Percentiles rank a stretch among this genome's conserved stretches.
These are phyloP conservation scores for Cylindrotheca fusiformis DNA, from an alignment of 108 stramenopile genomes.

Conservation along the genomic window DNA sequence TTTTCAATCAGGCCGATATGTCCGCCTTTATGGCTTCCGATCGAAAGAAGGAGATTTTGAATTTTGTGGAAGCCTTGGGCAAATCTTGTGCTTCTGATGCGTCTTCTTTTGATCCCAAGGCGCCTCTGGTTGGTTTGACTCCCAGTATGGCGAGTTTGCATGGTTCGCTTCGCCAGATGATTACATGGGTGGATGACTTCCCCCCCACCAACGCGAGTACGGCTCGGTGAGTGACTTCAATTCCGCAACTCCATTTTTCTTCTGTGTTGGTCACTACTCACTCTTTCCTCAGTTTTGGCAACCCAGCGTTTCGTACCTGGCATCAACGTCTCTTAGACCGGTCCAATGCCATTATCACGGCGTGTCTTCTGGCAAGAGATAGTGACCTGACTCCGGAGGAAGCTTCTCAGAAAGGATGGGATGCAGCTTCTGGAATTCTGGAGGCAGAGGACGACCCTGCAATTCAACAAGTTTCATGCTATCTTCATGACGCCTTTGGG, in stretches of 20 bases:
- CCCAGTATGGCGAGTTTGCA: conserved; percentile 80
- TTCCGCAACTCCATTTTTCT: no score
- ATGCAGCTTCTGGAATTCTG: conserved; percentile 42
- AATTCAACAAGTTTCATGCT: conserved; percentile 65
- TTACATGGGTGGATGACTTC: conserved; percentile 67
- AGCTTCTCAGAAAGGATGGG: conserved; percentile 51
- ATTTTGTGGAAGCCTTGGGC: conserved; percentile 72
- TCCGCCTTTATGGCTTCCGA: conserved; percentile 57
- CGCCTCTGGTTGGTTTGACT: conserved; percentile 52
- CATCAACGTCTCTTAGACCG: conserved; percentile 64
- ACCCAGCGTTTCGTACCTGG: conserved; percentile 78
- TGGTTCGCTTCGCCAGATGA: conserved; percentile 62
- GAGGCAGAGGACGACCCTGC: conserved; percentile 37
- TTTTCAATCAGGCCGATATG: conserved; percentile 81
- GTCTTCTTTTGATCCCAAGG: conserved; percentile 37
- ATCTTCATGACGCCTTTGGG: conserved; percentile 87
- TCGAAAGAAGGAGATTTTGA: conserved; percentile 58
- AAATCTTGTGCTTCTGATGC: conserved; percentile 45
- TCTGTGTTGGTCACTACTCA: no score
- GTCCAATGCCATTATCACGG: conserved; percentile 51
- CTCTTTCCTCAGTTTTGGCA: conserved; percentile 62
- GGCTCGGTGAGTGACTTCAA: conserved; percentile 1
- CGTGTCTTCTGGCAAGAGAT: conserved; percentile 48
- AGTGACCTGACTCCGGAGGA: conserved; percentile 30
- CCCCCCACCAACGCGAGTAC: conserved; percentile 47